Evolutionary conservation across 1,284 basidiomycete species (phyloP), one percentile per base, ranked within the genome.

Genomic region (Trichosporon sp.): DNA sequence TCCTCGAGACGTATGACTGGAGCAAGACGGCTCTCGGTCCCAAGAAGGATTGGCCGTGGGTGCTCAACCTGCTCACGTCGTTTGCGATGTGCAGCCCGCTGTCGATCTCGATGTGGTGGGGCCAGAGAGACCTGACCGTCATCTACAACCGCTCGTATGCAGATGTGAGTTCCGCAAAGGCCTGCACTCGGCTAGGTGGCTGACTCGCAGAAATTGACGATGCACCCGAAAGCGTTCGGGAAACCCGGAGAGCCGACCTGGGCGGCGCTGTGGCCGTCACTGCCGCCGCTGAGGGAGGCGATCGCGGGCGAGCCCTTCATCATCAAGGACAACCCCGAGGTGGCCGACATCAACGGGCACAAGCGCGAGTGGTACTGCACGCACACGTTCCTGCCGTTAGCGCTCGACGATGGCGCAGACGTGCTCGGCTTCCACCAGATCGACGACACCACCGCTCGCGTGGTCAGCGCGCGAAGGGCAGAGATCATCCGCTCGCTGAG

Each of bases 271-370:
- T 56, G 51, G 51, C 51, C 51, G 2, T 27, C 51, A 15, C 51
- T 56, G 9, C 51, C 51, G 4, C 51, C 51, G 11, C 23, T 56
- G 3, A 23, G 51, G 9, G 11, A 56, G 13, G 51, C 77, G 12
- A 56, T 56, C 25, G 11, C 23, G 11, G 51, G 51, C 11, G 51
- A 56, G 9, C 84, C 83, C 4, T 84, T 83, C 69, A 76, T 76
- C 1, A 75, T 83, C 62, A 76, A 76, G 65, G 80, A 81, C 66
- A 70, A 80, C 27, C 73, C 77, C 2, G 74, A 75, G 66, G 73
- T 65, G 1, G 64, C 73, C 8, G 86, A 85, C 69, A 83, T 83
- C 62, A 68, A 56, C 12, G 51, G 51, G 12, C 51, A 56, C 3
- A 25, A 25, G 25, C 51, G 23, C 23, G 51, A 56, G 51, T 56